These are phyloP conservation scores for Heritiera fomes DNA, from an alignment of 345 rosid species.

Conservation along the genomic window DNA sequence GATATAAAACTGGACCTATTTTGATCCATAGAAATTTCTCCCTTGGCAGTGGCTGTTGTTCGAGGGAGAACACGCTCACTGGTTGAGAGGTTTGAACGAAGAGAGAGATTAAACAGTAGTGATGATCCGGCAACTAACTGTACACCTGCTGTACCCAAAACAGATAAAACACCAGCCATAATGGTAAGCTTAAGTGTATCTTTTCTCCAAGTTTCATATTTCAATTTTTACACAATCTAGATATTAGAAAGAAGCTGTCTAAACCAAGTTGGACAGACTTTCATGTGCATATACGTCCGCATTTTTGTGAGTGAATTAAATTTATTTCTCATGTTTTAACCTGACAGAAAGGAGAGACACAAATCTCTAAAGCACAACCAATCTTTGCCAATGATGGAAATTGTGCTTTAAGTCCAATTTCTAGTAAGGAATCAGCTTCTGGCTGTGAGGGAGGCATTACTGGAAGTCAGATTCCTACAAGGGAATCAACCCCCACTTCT, in stretches of 20 bases:
- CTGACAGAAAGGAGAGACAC: constrained; percentile 64
- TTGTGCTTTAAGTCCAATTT: not conserved
- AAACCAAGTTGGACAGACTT: constrained; percentile 5
- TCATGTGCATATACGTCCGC: not conserved
- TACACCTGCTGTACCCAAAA: constrained; percentile 19
- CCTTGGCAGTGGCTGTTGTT: constrained; percentile 83
- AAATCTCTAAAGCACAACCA: constrained; percentile 52
- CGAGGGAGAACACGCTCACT: constrained; percentile 84
- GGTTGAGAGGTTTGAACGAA: constrained; percentile 91
- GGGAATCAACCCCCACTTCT: constrained; percentile 5
- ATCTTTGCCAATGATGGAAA: constrained; percentile 39
- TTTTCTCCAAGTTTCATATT: not conserved
- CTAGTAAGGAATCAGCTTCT: constrained; percentile 5
- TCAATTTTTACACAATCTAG: constrained; percentile 21
- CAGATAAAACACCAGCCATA: constrained; percentile 22
- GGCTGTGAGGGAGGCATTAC: not conserved
- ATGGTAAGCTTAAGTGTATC: constrained; percentile 28
- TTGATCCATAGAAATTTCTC: constrained; percentile 31
- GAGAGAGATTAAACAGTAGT: constrained; percentile 42
- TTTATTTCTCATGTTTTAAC: constrained; percentile 15
- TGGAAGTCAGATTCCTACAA: constrained; percentile 2
- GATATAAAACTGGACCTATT: constrained; percentile 12
- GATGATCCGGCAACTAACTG: constrained; percentile 35
- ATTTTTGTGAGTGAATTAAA: constrained; percentile 2
- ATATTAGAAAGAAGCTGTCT: constrained; percentile 7